Conservation (phyloP, 2,329 filamentous ascomycete genomes). For the Colletotrichum euphorbiae region DNA sequence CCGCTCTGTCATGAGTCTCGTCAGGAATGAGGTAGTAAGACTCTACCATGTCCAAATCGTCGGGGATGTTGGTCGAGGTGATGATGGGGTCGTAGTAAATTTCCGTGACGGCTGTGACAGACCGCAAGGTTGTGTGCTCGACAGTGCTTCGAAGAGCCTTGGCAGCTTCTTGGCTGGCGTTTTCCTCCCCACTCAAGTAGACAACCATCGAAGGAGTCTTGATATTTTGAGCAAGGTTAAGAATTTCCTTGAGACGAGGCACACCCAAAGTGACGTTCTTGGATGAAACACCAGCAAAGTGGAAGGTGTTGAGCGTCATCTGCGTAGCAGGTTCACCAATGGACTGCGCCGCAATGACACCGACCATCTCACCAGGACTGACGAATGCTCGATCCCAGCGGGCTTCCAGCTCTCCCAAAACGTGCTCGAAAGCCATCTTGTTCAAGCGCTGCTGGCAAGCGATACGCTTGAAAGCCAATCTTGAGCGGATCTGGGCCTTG, state of each 20-base stretch:
- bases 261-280: constrained; percentile 99
- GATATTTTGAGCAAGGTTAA: constrained; percentile 97
- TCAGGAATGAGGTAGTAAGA: constrained; percentile 97
- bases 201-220: constrained; percentile 99
- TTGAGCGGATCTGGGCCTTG: constrained; percentile 90
- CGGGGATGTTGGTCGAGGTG: constrained; percentile 84
- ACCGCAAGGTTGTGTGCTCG: constrained; percentile 93
- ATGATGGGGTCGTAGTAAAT: constrained; percentile 98
- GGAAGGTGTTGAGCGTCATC: constrained; percentile 99
- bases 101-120: constrained; percentile 90
- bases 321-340: constrained; percentile 99
- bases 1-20: constrained; percentile 70
- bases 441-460: constrained; percentile 88
- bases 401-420: constrained; percentile 90
- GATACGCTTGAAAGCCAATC: constrained; percentile 91
- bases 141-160: constrained; percentile 89
- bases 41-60: constrained; percentile 93
- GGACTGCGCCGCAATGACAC: constrained; percentile 95
- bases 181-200: constrained; percentile 73
- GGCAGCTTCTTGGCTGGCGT: constrained; percentile 79
- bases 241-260: constrained; percentile 98
- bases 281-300: constrained; percentile 99
- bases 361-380: constrained; percentile 97
- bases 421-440: constrained; percentile 91
- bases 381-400: constrained; percentile 89